These are phyloP conservation scores for Hericium rajendrae DNA, from an alignment of 768 basidiomycete genomes.

Conservation along the genomic window DNA sequence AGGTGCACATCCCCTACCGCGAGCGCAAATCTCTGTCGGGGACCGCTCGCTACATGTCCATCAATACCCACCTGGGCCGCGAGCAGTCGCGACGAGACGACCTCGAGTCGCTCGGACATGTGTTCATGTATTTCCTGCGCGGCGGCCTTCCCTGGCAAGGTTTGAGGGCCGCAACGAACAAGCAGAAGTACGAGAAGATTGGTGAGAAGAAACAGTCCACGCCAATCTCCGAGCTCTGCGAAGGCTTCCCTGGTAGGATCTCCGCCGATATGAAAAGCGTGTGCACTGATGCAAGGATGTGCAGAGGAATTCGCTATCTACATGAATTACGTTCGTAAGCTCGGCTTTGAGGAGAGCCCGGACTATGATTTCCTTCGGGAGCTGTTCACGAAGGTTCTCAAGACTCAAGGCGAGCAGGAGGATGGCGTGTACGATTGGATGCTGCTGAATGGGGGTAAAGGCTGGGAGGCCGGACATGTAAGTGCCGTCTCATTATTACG, in stretches of 20 bases:
- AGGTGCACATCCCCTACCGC: slow-evolving; percentile 97
- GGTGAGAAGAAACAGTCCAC: slow-evolving; percentile 98
- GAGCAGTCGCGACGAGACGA: slow-evolving; percentile 94
- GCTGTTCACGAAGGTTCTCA: slow-evolving; percentile 85
- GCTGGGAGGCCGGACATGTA: slow-evolving; percentile 87
- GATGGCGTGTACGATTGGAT: slow-evolving; percentile 97
- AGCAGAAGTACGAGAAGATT: slow-evolving; percentile 99
- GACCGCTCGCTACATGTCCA: slow-evolving; percentile 98
- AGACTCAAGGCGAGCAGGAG: slow-evolving; percentile 78
- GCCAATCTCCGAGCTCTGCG: slow-evolving; percentile 83
- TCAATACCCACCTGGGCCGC: slow-evolving; percentile 96
- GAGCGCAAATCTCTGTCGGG: slow-evolving; percentile 95
- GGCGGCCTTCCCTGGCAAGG: slow-evolving; percentile 98
- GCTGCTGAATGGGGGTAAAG: slow-evolving; percentile 87
- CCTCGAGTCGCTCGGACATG: slow-evolving; percentile 93
- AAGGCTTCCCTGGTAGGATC: slow-evolving; percentile 85
- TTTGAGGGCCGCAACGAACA: slow-evolving; percentile 94
- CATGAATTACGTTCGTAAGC: slow-evolving; percentile 98
- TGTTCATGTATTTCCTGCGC: slow-evolving; percentile 98
- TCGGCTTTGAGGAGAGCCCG: slow-evolving; percentile 95
- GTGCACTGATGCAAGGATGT: background rate
- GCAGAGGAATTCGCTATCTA: slow-evolving; percentile 96
- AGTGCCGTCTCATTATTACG: slow-evolving; percentile 22
- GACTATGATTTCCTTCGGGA: slow-evolving; percentile 98
- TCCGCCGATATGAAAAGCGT: background rate